These are phyloP conservation scores for Vigna angularis DNA, from an alignment of 306 rosid genomes.

Conservation along the genomic window DNA sequence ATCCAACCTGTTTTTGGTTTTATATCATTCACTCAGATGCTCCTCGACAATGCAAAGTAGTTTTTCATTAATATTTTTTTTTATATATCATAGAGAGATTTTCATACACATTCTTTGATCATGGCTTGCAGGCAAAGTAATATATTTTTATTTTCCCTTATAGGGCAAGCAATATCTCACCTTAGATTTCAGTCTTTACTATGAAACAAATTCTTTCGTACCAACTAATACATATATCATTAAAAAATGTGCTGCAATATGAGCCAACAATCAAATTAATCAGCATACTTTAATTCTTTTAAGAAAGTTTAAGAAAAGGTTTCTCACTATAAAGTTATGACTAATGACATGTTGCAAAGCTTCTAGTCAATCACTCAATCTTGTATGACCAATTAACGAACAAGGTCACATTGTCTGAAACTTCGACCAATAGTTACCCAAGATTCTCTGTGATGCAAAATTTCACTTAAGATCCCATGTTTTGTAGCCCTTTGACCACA, in stretches of 20 bases:
- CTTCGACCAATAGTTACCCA: conserved; percentile 36
- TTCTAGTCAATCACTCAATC: conserved; percentile 15
- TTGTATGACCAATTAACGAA: conserved; percentile 28
- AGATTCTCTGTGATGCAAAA: conserved; percentile 38
- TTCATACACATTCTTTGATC: conserved; percentile 9
- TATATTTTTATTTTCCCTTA: conserved; percentile 5
- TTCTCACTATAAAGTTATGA: background rate
- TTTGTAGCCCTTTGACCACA: conserved; percentile 50
- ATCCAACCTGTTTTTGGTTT: conserved; percentile 44
- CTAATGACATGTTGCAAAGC: background rate
- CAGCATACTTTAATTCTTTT: background rate
- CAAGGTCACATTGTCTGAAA: conserved; percentile 15
- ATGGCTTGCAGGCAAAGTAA: conserved; percentile 34
- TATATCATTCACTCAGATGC: conserved; percentile 55
- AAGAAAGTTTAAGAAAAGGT: background rate
- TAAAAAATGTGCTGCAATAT: background rate
- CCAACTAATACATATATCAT: conserved; percentile 2
- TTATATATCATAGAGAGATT: background rate
- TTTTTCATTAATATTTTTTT: conserved; percentile 22
- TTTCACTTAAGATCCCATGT: conserved; percentile 46
- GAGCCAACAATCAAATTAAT: background rate
- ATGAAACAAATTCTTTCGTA: background rate
- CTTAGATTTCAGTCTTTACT: background rate
- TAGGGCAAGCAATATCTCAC: conserved; percentile 36
- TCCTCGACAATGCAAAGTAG: conserved; percentile 62